Evolutionary conservation across 2,329 filamentous ascomycete genomes (phyloP).

Genomic region (Penicillium polonicum): DNA sequence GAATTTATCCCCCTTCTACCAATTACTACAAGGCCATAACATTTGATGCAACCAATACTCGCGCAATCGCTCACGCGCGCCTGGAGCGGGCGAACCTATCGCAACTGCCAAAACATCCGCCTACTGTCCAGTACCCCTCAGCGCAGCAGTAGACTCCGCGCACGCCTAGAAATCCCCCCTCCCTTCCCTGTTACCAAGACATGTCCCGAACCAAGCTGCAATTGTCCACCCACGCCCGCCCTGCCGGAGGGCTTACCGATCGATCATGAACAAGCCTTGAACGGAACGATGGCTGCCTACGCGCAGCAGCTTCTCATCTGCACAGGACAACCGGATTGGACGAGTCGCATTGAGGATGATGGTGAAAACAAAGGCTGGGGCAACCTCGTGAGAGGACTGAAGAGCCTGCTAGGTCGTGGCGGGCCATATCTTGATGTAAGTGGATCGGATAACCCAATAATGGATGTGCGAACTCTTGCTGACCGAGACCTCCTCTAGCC

Average conservation of each 20-base stretch:
- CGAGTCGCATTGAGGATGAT: constrained; percentile 80
- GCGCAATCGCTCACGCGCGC: constrained; percentile 16
- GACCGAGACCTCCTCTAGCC: constrained; percentile 54
- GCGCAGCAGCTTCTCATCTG: constrained; percentile 80
- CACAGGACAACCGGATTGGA: constrained; percentile 78
- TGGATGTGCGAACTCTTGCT: neutral
- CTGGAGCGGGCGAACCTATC: constrained; percentile 13
- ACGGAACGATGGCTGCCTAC: constrained; percentile 75
- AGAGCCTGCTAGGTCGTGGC: constrained; percentile 63
- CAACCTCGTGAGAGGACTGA: constrained; percentile 63
- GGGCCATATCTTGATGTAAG: constrained; percentile 64
- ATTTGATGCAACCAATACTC: constrained; percentile 18
- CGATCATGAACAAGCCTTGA: constrained; percentile 67
- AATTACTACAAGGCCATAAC: neutral
- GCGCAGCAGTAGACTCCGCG: constrained; percentile 21
- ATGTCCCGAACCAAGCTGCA: constrained; percentile 75
- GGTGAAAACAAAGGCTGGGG: constrained; percentile 51
- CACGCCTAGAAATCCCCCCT: constrained; percentile 38
- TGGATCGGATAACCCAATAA: neutral
- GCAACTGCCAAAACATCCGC: constrained; percentile 12
- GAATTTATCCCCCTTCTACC: neutral
- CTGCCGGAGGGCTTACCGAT: constrained; percentile 70
- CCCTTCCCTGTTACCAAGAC: constrained; percentile 50
- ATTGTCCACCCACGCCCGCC: constrained; percentile 70
- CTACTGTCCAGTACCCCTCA: constrained; percentile 25